These are phyloP conservation scores for Solanum appendiculatum DNA, from an alignment of 257 asterid species.

Conservation along the genomic window DNA sequence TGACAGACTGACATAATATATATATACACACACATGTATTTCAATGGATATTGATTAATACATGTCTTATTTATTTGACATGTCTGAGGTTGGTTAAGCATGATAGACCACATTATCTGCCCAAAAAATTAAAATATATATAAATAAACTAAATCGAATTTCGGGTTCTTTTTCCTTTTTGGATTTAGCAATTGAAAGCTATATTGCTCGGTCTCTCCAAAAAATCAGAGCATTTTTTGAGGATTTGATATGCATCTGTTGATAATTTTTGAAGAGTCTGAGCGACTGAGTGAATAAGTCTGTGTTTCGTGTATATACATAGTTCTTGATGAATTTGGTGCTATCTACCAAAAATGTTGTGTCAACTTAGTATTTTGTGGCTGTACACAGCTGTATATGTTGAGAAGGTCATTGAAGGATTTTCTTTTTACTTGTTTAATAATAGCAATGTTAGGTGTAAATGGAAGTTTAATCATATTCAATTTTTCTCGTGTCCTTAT, in stretches of 20 bases:
- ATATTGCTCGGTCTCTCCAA: background rate
- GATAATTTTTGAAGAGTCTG: background rate
- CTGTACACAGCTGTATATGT: background rate
- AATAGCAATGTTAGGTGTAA: background rate
- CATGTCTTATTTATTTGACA: background rate
- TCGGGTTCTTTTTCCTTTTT: background rate
- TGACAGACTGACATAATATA: background rate
- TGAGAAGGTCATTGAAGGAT: constrained; percentile 5
- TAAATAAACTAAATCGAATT: background rate
- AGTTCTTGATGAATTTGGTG: background rate
- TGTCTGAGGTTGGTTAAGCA: background rate
- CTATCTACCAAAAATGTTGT: background rate
- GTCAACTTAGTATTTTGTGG: background rate
- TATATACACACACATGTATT: background rate
- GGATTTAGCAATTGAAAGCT: background rate
- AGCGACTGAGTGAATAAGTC: background rate
- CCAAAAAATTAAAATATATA: background rate
- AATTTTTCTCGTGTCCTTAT: background rate
- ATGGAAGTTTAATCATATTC: background rate
- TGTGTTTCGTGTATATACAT: background rate
- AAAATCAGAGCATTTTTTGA: background rate
- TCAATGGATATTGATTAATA: background rate
- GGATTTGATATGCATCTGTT: rapidly evolving
- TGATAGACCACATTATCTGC: background rate
- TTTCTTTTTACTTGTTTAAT: background rate